A percentile compares a stretch with the other conserved stretches of the same genome.
Conservation (phyloP, 768 basidiomycete species). For the Epithele typhae region DNA sequence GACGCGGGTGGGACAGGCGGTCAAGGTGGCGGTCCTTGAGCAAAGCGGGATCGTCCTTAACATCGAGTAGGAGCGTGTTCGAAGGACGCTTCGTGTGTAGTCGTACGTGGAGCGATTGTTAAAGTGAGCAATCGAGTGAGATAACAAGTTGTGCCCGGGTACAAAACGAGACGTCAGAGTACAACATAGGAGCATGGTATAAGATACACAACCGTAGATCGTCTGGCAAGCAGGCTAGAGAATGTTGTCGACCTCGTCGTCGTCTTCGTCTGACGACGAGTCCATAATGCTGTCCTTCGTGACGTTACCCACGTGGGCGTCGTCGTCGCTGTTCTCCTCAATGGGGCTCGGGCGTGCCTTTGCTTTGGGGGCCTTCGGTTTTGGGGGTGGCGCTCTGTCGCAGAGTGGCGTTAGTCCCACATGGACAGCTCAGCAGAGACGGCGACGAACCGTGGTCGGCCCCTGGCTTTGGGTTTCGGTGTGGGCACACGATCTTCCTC, state of each 20-base stretch:
- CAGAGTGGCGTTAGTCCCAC: too few species aligned
- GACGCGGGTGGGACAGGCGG: too few species aligned
- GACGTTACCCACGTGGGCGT: constrained; percentile 20
- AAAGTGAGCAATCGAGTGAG: too few species aligned
- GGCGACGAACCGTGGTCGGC: too few species aligned
- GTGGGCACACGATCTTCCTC: constrained; percentile 32
- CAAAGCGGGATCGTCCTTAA: too few species aligned
- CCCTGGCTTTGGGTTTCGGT: constrained; percentile 21
- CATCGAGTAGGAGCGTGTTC: too few species aligned
- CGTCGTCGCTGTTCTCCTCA: constrained; percentile 12
- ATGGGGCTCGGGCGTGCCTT: constrained; percentile 6
- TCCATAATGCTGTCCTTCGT: constrained; percentile 51
- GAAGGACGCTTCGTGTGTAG: too few species aligned
- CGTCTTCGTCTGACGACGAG: constrained; percentile 29
- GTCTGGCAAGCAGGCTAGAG: constrained; percentile 6
- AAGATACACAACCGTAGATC: too few species aligned
- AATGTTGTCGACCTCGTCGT: constrained; percentile 27
- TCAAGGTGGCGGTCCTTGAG: too few species aligned
- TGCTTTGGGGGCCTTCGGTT: constrained; percentile 19
- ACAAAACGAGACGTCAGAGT: constrained; percentile 1
- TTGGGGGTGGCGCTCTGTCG: too few species aligned
- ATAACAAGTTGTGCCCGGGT: not conserved
- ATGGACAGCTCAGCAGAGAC: not conserved
- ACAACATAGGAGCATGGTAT: constrained; percentile 3
- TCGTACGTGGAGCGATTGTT: too few species aligned